phyloP scores from a whole-genome alignment of 2,329 filamentous ascomycete species.

The Penicillium glabrum region DNA sequence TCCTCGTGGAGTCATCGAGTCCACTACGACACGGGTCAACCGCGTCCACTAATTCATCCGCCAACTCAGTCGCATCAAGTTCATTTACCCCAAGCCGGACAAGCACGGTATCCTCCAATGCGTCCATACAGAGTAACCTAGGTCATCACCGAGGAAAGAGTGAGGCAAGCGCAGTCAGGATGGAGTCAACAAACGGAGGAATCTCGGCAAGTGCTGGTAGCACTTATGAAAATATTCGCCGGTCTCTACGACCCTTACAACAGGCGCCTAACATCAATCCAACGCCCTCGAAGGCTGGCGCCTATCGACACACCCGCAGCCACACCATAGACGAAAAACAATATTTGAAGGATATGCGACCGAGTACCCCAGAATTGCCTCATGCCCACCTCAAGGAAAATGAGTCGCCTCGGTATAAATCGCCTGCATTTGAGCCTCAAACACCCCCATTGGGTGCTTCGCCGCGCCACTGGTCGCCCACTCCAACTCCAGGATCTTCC shows the following conservation, averaged over 20 bases:
- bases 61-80: slow-evolving; percentile 51
- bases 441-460: slow-evolving; percentile 23
- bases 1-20: slow-evolving; percentile 45
- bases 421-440: slow-evolving; percentile 19
- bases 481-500: slow-evolving; percentile 26
- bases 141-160: slow-evolving; percentile 75
- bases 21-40: slow-evolving; percentile 55
- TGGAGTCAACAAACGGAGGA: slow-evolving; percentile 20
- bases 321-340: slow-evolving; percentile 62
- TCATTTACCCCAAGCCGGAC: slow-evolving; percentile 56
- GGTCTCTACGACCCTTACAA: slow-evolving; percentile 73
- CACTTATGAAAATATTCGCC: slow-evolving; percentile 70
- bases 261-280: slow-evolving; percentile 60
- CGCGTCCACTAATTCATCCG: slow-evolving; percentile 56
- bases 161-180: slow-evolving; percentile 56
- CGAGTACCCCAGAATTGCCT: slow-evolving; percentile 33
- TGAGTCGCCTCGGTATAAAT: slow-evolving; percentile 25
- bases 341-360: slow-evolving; percentile 33
- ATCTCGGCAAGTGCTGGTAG: slow-evolving; percentile 54
- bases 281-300: slow-evolving; percentile 32
- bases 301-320: slow-evolving; percentile 52
- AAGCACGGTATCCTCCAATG: slow-evolving; percentile 71
- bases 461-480: slow-evolving; percentile 25
- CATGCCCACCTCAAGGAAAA: slow-evolving; percentile 29
- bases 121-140: slow-evolving; percentile 55